phyloP scores from a whole-genome alignment of 306 rosid genomes.

The Vigna mungo region DNA sequence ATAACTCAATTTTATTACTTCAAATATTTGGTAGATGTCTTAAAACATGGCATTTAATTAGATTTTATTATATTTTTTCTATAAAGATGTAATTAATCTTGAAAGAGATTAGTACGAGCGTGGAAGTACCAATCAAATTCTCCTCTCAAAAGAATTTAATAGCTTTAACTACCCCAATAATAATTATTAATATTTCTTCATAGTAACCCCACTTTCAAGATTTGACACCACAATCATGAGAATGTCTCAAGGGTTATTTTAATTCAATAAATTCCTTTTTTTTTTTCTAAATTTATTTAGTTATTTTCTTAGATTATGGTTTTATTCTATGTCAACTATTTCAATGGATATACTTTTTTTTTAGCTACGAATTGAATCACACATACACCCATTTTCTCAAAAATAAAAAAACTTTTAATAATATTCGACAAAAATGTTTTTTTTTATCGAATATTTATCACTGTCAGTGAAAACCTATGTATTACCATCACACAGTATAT shows the following conservation, averaged over 20 bases:
- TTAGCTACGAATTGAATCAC: too few species aligned
- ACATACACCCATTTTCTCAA: too few species aligned
- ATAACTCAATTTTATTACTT: not conserved
- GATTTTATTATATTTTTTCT: not conserved
- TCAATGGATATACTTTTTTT: too few species aligned
- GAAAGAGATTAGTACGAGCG: not conserved
- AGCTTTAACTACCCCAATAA: not conserved
- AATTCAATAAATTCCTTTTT: not conserved
- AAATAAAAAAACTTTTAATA: too few species aligned
- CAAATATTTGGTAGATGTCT: not conserved
- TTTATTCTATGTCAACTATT: too few species aligned
- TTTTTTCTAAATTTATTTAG: not conserved
- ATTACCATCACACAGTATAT: too few species aligned
- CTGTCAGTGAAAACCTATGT: not conserved
- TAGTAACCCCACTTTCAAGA: slow-evolving; percentile 18
- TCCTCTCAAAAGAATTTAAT: not conserved
- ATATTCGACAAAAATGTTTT: too few species aligned
- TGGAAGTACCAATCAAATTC: not conserved
- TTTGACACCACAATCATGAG: not conserved
- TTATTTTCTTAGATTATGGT: not conserved
- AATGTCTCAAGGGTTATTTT: not conserved
- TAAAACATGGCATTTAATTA: not conserved
- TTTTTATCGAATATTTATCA: not conserved
- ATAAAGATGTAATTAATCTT: not conserved
- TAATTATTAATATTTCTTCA: not conserved